Evolutionary conservation across 345 rosid genomes (phyloP), one percentile per base, ranked within the genome.

Genomic region (Pugionium dolabratum): DNA sequence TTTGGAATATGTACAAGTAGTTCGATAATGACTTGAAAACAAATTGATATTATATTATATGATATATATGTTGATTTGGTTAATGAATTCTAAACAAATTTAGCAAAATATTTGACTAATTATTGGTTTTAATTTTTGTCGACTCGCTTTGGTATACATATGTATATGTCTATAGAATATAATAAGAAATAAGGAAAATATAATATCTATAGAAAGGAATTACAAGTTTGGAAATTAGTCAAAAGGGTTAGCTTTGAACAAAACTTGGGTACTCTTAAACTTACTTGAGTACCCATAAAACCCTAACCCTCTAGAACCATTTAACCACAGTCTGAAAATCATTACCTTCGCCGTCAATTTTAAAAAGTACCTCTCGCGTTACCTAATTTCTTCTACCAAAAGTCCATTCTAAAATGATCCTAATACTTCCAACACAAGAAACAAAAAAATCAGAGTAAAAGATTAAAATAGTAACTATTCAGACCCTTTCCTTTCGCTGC

Each of bases 251-350:
- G 72, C 50, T 67, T 52, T 59, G 52, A 59, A 60, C 77, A 73
- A 73, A 73, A 73, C 11, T 73, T 73, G 77, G 72, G 72, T 66
- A 72, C 62, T 39, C 45, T 25, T 43, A 7, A 42, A 58, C 67
- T 59, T 44, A 59, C 43, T 10, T 51, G 41, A 51, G 71, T 59
- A 67, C 63, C 77, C 77, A 60, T 73, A 66, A 37, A 74, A 66
- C 67, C 68, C 68, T 73, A 74, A 74, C 77, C 77, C 77, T 60
- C 68, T 60, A 73, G 51, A 73, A 73, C 72, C 55, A 73, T 39
- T 59, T 8, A 36, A 40, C 44, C 44, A 40, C n/a, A n/a, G n/a
- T n/a, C 44, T n/a, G 44, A 40, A n/a, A 9, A 7, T 8, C 44
- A 37, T 37, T 7, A 37, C 39, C n/a, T n/a, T n/a, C n/a, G n/a